Evolutionary conservation across 2,329 filamentous ascomycete genomes (phyloP).

Genomic region (Ploettnerulaceae sp.): DNA sequence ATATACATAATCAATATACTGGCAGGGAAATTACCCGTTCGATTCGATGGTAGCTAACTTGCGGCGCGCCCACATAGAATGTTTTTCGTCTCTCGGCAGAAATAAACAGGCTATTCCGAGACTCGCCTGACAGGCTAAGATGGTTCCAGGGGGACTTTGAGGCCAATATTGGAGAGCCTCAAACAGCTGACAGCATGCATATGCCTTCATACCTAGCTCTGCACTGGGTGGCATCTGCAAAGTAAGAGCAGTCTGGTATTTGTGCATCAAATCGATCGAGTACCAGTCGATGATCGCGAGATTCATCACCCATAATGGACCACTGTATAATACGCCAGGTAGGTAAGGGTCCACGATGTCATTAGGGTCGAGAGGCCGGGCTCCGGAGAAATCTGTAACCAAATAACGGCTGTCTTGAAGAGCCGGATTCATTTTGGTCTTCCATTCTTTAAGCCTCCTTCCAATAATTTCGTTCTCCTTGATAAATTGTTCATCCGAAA

Average conservation of each 20-base stretch:
- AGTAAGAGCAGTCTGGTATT: conserved; percentile 61
- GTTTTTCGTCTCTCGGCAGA: conserved; percentile 66
- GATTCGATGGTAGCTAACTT: conserved; percentile 76
- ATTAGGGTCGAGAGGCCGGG: conserved; percentile 47
- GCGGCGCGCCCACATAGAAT: conserved; percentile 73
- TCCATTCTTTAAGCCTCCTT: conserved; percentile 46
- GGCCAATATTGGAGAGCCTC: conserved; percentile 73
- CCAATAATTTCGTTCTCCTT: conserved; percentile 54
- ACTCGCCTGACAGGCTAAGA: conserved; percentile 69
- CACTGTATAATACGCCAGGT: conserved; percentile 64
- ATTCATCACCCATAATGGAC: conserved; percentile 69
- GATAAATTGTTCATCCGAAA: conserved; percentile 61
- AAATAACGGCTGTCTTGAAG: conserved; percentile 58
- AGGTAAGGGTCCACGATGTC: conserved; percentile 72
- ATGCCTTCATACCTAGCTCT: conserved; percentile 58
- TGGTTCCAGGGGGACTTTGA: conserved; percentile 60
- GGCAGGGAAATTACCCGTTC: conserved; percentile 58
- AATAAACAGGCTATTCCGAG: conserved; percentile 74
- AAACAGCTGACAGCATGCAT: conserved; percentile 70
- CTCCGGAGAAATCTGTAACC: conserved; percentile 58
- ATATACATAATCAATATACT: neutral
- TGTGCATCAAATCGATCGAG: conserved; percentile 74
- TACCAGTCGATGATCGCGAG: conserved; percentile 72
- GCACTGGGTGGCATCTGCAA: conserved; percentile 43
- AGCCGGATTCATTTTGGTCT: conserved; percentile 52